Base-by-base conservation (phyloP, 495 filamentous ascomycete species). In the Xylaria nigripes region DNA sequence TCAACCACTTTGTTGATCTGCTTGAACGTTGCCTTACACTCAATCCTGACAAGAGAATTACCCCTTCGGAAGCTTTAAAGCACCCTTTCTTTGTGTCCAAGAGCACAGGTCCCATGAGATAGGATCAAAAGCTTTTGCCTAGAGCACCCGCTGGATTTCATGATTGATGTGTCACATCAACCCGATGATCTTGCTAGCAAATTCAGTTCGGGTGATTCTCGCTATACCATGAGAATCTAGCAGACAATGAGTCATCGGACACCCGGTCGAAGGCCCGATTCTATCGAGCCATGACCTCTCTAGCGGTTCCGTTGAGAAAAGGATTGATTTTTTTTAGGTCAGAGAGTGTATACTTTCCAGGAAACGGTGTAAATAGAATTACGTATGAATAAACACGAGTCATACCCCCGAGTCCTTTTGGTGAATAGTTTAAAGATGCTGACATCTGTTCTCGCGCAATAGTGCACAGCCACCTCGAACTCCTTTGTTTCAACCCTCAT, bases 41-140 rank as follows among this genome's bases (percentile, higher is more conserved):
- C 27, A 96, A 96, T 65, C 87, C 90, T n/a, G 94, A 95, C 70
- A 93, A 90, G 70, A 79, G 93, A 45, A 86, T 87, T 66, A 92
- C 87, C 10, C 88, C 93, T 6, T 70, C 79, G 2, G 90, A 96
- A 57, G 93, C 93, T 27, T 70, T 97, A 59, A 86, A 84, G 61
- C 93, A 96, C 75, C 86, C 88, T 1, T 96, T 96, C 65, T 76
- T 78, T 50, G 58, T 57, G 15, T 63, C 68, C 12, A 63, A 64
- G 57, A 57, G 40, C n/a, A 25, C 45, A 25, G 63, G 58, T 1
- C 49, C 54, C 44, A 47, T 42, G 34, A 58, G 61, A 56, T 66
- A 66, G 50, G 41, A 48, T 42, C 29, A n/a, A 42, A 3, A 4
- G 23, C 12, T 29, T 8, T 9, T 45, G 18, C 50, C 19, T 12